A percentile compares a stretch with the other conserved stretches of the same genome.
Conservation (phyloP, 495 filamentous ascomycete genomes). For the Xylaria flabelliformis region DNA sequence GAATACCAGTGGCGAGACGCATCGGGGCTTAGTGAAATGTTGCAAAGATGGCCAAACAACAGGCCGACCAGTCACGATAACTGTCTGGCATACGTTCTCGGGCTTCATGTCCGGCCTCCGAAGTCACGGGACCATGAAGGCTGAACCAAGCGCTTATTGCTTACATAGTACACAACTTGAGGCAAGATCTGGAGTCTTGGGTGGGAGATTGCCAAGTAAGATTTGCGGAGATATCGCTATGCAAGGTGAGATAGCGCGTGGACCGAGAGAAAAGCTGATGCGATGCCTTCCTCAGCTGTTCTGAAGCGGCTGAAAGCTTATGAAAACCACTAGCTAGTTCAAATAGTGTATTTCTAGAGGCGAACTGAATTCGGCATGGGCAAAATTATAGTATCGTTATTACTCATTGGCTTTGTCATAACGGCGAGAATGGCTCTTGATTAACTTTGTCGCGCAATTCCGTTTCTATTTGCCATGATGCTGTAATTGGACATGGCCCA, state of each 20-base stretch:
- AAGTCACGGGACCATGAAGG: constrained; percentile 16
- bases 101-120: constrained; percentile 7
- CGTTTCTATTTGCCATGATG: neutral
- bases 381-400: neutral
- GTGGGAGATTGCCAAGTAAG: constrained; percentile 21
- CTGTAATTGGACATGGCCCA: neutral
- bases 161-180: neutral
- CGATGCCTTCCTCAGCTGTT: constrained; percentile 19
- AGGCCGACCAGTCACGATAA: constrained; percentile 19
- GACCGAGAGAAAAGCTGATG: neutral
- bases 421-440: neutral
- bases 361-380: constrained; percentile 5
- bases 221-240: constrained; percentile 24
- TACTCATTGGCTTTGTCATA: neutral
- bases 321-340: neutral
- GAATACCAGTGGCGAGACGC: constrained; percentile 15
- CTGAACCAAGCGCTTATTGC: constrained; percentile 19
- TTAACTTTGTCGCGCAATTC: neutral
- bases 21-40: neutral
- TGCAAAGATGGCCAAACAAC: neutral
- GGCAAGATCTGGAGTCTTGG: neutral
- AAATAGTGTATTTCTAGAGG: neutral
- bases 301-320: constrained; percentile 1
- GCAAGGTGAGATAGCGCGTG: neutral
- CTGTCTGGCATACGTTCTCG: neutral